A percentile compares a stretch with the other conserved stretches of the same genome.
Evolutionary conservation across 1,139 yeast species (phyloP).

Genomic region (Yamadazyma atlantica): DNA sequence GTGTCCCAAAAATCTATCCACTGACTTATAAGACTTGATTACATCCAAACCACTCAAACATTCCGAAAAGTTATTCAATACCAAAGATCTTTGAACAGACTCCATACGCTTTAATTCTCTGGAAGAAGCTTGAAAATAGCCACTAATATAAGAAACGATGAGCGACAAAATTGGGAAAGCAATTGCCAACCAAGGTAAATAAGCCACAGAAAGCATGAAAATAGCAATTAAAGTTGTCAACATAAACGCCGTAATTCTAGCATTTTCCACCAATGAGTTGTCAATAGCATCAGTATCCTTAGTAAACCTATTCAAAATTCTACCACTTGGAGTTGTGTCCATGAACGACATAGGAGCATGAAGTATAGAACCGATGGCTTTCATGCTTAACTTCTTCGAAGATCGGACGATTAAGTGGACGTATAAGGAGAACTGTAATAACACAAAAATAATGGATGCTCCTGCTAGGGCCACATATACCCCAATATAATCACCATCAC

Average conservation of each 20-base stretch:
- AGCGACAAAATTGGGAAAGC: conserved; percentile 41
- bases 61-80: conserved; percentile 68
- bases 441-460: conserved; percentile 35
- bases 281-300: conserved; percentile 84
- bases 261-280: conserved; percentile 64
- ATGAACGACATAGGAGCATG: conserved; percentile 63
- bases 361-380: conserved; percentile 62
- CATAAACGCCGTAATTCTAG: conserved; percentile 45
- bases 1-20: conserved; percentile 48
- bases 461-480: conserved; percentile 59
- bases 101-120: conserved; percentile 43
- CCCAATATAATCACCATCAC: conserved; percentile 68
- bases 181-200: conserved; percentile 62
- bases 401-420: conserved; percentile 54
- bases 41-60: conserved; percentile 69
- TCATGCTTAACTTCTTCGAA: conserved; percentile 39
- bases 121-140: conserved; percentile 49
- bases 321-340: conserved; percentile 62
- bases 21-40: conserved; percentile 59
- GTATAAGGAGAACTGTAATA: conserved; percentile 43
- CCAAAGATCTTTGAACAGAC: conserved; percentile 34
- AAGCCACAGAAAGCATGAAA: conserved; percentile 62
- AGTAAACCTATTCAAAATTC: conserved; percentile 61
- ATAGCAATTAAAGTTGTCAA: conserved; percentile 59
- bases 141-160: conserved; percentile 33